These are phyloP conservation scores for Leishmania amazonensis DNA, from an alignment of 208 protist species.

Conservation along the genomic window DNA sequence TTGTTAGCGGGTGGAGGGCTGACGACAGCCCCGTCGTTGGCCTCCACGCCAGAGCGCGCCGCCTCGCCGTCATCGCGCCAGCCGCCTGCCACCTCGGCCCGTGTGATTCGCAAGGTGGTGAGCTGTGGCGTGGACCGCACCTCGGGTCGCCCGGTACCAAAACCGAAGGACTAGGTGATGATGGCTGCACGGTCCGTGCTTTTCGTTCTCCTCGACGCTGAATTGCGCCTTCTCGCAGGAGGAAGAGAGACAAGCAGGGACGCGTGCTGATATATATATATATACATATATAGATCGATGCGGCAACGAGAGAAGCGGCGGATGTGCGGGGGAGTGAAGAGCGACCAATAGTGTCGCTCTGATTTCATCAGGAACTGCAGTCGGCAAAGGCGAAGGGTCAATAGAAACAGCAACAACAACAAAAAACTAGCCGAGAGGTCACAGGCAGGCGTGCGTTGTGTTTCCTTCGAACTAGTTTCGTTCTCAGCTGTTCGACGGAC, in stretches of 20 bases:
- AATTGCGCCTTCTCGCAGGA: background rate
- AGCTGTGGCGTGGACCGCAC: constrained; percentile 51
- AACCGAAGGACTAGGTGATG: constrained; percentile 7
- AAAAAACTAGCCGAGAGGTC: background rate
- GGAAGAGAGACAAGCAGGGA: background rate
- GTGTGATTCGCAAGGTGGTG: constrained; percentile 48
- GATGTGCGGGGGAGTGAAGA: background rate
- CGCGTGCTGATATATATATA: background rate
- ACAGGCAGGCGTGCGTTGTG: background rate
- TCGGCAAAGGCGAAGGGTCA: background rate
- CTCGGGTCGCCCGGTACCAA: constrained; percentile 43
- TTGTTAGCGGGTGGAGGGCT: background rate
- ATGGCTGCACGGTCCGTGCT: background rate
- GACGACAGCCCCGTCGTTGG: background rate
- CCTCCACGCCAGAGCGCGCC: constrained; percentile 12
- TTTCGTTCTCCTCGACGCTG: background rate
- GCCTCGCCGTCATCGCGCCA: constrained; percentile 2
- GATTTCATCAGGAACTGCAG: background rate
- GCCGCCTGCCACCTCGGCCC: constrained; percentile 1
- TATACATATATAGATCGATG: background rate
- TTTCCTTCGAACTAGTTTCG: no score
- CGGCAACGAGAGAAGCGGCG: background rate
- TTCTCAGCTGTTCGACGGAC: background rate
- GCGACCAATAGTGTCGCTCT: background rate
- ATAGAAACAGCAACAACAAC: background rate